Base-by-base conservation (phyloP, 2,329 filamentous ascomycete species). In the Parasarocladium wereldwijsianum region DNA sequence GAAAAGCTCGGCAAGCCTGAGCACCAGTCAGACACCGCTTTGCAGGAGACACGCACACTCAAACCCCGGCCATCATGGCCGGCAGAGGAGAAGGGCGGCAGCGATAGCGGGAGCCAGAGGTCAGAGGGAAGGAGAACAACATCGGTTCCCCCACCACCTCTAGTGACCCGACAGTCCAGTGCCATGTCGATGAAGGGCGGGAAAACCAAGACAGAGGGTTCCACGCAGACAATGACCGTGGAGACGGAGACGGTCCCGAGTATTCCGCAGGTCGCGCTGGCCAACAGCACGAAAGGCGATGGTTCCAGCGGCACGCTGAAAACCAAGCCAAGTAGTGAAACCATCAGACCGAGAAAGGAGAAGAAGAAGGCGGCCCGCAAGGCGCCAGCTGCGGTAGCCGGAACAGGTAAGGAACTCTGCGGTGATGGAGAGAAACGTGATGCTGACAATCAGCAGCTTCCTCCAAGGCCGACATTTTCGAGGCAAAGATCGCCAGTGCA, bases 401-500 rank as follows among this genome's bases (percentile, higher is more conserved):
- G 76, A 50, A 80, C 76, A 55, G 76, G 79, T 83, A 67, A 69
- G 76, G n/a, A n/a, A n/a, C n/a, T n/a, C n/a, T n/a, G n/a, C n/a
- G n/a, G n/a, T n/a, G n/a, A n/a, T n/a, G n/a, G n/a, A n/a, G n/a
- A n/a, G n/a, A n/a, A n/a, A n/a, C n/a, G n/a, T 24, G 22, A 27
- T 34, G 32, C 7, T 17, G 55, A 64, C 54, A 25, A 52, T 47
- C 41, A 36, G 52, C 65, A 76, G 83, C 77, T 36, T 90, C 85
- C 11, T 93, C 86, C 36, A 96, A 96, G 60, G 87, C 90, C 48
- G 90, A 98, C 54, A 85, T 96, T 30, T 98, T 98, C 50, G 90
- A 96, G 58, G 85, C 86, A 41, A 93, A 93, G 49, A 85, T 98
- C 41, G 87, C 87, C 29, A 94, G 77, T 50, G 87, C 87, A 7